Percentiles rank a stretch among this genome's conserved stretches.
Evolutionary conservation across 208 protist genomes (phyloP).

Genomic region (Trypanosoma caninum): DNA sequence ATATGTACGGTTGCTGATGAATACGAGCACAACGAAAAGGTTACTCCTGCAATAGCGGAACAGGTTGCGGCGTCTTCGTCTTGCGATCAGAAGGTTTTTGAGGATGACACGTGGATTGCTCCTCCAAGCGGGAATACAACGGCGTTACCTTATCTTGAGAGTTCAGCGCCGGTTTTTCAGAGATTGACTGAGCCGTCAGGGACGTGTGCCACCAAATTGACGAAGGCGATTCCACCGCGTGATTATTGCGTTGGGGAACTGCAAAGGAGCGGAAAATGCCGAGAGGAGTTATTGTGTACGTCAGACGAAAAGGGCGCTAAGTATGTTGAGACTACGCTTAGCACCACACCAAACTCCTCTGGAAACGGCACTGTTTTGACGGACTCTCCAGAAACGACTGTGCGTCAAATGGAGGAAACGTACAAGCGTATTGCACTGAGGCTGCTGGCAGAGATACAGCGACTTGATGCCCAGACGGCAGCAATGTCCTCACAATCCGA

Average conservation of each 20-base stretch:
- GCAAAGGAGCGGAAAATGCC: background rate
- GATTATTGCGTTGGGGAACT: background rate
- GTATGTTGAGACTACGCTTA: background rate
- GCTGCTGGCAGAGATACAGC: conserved; percentile 11
- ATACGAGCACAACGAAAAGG: background rate
- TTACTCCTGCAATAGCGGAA: background rate
- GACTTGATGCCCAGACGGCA: conserved; percentile 6
- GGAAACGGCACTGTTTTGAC: background rate
- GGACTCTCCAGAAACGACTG: background rate
- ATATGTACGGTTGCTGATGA: conserved; percentile 15
- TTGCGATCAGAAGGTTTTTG: background rate
- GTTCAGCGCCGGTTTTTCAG: background rate
- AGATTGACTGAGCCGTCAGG: background rate
- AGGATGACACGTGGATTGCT: background rate
- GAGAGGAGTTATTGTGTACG: background rate
- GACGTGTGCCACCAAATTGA: background rate
- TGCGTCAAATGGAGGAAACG: conserved; percentile 6
- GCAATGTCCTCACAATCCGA: conserved; percentile 5
- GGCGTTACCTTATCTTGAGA: conserved; percentile 5
- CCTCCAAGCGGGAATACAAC: conserved; percentile 9
- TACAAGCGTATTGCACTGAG: conserved; percentile 12
- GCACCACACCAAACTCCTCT: background rate
- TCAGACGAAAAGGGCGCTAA: background rate
- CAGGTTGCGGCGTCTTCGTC: no score
- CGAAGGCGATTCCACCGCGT: background rate